These are phyloP conservation scores for Daedaleopsis nitida DNA, from an alignment of 768 basidiomycete genomes.

Conservation along the genomic window DNA sequence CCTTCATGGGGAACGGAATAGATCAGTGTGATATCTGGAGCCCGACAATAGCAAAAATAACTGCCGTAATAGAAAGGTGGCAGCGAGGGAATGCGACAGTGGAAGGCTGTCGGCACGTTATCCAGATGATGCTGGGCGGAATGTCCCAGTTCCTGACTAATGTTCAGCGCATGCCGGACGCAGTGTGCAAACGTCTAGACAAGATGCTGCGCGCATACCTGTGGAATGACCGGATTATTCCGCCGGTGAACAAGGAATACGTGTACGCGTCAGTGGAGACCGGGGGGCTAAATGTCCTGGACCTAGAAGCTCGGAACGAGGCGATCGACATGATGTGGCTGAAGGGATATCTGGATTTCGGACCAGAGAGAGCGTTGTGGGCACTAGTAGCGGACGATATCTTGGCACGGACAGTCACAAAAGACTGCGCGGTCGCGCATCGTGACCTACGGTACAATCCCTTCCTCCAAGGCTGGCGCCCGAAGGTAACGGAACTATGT, in stretches of 20 bases:
- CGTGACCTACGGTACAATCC: no score
- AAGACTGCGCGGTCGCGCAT: no score
- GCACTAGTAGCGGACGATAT: constrained; percentile 13
- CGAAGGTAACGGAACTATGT: no score
- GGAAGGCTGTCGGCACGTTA: constrained; percentile 14
- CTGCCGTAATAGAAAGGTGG: background rate
- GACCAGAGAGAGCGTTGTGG: constrained; percentile 3
- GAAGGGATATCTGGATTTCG: constrained; percentile 1
- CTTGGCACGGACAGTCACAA: no score
- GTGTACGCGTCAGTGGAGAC: background rate
- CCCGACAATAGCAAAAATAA: constrained; percentile 10
- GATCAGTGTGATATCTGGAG: constrained; percentile 6
- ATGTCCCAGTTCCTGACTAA: constrained; percentile 29
- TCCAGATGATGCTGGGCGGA: constrained; percentile 23
- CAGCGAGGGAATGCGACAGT: background rate
- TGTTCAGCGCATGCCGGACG: constrained; percentile 28
- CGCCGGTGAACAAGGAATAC: background rate
- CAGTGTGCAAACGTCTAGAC: background rate
- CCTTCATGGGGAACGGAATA: background rate
- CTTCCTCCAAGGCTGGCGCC: no score
- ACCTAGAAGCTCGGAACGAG: constrained; percentile 14
- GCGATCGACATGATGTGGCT: constrained; percentile 22
- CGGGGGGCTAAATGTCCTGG: constrained; percentile 8
- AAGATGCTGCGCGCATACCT: background rate
- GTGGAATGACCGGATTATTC: constrained; percentile 3